Evolutionary conservation across 83 land plant genomes (phyloP).

Genomic region (Picea mariana): DNA sequence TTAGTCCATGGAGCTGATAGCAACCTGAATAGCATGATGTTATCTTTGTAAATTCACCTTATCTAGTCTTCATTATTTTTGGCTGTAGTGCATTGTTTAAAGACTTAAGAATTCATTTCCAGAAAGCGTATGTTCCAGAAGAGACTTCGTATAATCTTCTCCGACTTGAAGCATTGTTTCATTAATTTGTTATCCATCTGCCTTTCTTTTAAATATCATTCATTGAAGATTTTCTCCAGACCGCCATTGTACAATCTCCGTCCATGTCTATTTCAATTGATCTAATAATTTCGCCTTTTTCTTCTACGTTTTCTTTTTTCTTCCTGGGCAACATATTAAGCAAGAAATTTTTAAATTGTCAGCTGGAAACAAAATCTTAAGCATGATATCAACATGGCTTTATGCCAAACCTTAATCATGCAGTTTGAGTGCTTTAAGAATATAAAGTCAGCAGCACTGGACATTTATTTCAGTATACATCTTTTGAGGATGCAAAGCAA

Average conservation of each 20-base stretch:
- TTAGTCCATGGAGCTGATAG: slow-evolving; percentile 1
- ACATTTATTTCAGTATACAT: too few species aligned
- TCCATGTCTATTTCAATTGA: neutral
- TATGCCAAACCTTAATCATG: neutral
- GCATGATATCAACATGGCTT: neutral
- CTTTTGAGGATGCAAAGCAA: too few species aligned
- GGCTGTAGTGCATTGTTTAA: neutral
- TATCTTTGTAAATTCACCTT: slow-evolving; percentile 10
- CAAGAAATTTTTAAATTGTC: neutral
- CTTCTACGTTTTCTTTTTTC: neutral
- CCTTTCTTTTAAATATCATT: neutral
- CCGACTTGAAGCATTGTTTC: neutral
- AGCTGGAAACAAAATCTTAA: neutral
- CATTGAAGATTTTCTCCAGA: neutral
- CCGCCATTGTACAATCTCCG: neutral
- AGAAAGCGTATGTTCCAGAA: slow-evolving; percentile 8
- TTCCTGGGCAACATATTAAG: neutral
- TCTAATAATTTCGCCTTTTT: neutral
- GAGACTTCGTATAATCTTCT: neutral
- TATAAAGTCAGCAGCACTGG: too few species aligned
- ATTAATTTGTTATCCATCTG: too few species aligned
- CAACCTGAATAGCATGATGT: neutral
- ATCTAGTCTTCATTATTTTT: neutral
- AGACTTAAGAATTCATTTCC: neutral
- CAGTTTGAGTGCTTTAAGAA: neutral